phyloP scores from a whole-genome alignment of 768 basidiomycete genomes.

The Lactarius pseudohatsudake region DNA sequence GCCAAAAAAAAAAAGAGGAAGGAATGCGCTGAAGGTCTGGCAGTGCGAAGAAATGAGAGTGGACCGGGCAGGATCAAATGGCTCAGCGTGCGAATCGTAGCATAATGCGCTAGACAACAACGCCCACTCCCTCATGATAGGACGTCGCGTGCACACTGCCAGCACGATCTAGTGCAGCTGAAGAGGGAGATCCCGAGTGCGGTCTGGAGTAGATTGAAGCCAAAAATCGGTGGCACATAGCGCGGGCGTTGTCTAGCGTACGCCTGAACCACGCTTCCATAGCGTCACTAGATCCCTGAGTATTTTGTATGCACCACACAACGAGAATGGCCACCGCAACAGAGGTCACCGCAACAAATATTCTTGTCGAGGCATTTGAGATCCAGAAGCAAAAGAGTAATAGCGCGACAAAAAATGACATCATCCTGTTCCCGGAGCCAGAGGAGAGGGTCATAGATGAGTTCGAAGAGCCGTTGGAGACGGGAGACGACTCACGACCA shows the following conservation, averaged over 20 bases:
- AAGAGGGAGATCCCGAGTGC: neutral
- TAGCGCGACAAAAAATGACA: conserved; percentile 4
- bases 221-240: neutral
- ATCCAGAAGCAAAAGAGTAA: conserved; percentile 5
- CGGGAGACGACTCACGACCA: conserved; percentile 48
- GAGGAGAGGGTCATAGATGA: neutral
- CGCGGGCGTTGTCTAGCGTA: neutral
- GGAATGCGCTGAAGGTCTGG: neutral
- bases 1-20: neutral
- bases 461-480: no score
- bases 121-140: no score
- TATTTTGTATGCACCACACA: neutral
- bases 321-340: neutral
- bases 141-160: neutral
- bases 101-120: no score
- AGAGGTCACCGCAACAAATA: neutral
- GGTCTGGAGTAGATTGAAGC: neutral
- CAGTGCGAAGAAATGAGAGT: neutral
- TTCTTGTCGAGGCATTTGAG: neutral
- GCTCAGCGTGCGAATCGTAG: no score
- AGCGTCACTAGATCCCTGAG: neutral
- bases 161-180: neutral
- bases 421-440: conserved; percentile 8
- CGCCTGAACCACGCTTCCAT: neutral
- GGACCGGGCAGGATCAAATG: neutral